Evolutionary conservation across 176 grass and related monocot species (phyloP), one percentile per base, ranked within the genome.

Genomic region (Oryza nivara): DNA sequence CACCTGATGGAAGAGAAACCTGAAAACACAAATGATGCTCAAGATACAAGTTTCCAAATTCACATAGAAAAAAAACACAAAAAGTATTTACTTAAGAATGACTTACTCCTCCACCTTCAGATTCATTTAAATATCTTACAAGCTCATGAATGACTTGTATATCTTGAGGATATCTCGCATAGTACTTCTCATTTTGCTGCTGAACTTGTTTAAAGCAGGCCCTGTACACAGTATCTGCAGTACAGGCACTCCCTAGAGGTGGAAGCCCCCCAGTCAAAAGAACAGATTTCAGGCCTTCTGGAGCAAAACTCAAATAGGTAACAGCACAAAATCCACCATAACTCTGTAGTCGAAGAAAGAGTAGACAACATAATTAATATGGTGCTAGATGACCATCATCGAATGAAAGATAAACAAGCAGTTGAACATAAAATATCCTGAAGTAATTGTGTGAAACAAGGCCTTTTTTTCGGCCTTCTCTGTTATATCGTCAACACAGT

Each of bases 271-370:
- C 96, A 28, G 93, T 98, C 68, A 98, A 83, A 85, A 98, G 91
- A 66, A 95, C 91, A 88, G 85, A 80, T 77, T 95, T 95, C 85
- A 98, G 83, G 82, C 93, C 96, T 93, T 95, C 82, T 76, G 96
- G 93, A 75, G 89, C 92, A 88, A 93, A 95, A 90, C 96, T 98
- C 83, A 98, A 88, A 90, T 98, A 98, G 14, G 93, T 95, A 85
- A 95, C 93, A 43, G 93, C 96, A 78, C 96, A 98, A 88, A 98
- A 98, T 77, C 91, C 96, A 76, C 96, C 93, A 34, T 94, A 98
- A 83, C 96, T 98, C 96, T 98, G 83, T 63, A 76, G 65, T 6
- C 45, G 22, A 49, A 35, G 1, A 83, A 54, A 85, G 4, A 26
- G n/a, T 70, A 54, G 11, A 80, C 5, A 0, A 28, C 22, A 1